These are phyloP conservation scores for Prosopis cineraria DNA, from an alignment of 306 rosid genomes.

Conservation along the genomic window DNA sequence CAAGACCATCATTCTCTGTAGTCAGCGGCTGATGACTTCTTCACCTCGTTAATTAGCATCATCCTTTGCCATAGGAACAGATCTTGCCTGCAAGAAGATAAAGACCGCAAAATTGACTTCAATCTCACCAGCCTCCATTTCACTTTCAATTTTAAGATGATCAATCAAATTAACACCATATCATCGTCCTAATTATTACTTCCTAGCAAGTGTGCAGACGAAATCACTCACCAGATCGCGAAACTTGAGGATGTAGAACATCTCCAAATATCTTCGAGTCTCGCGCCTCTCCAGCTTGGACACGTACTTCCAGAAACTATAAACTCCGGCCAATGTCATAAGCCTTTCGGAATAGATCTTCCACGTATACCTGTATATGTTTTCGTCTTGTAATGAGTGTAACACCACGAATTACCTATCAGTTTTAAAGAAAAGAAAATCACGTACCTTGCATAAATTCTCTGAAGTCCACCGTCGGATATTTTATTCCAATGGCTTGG, in stretches of 20 bases:
- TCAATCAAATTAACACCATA: neutral
- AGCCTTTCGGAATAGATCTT: slow-evolving; percentile 66
- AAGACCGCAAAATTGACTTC: neutral
- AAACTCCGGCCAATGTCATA: slow-evolving; percentile 69
- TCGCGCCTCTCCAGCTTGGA: slow-evolving; percentile 67
- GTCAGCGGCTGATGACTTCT: neutral
- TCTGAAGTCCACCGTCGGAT: slow-evolving; percentile 58
- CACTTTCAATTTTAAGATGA: neutral
- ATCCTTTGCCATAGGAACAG: slow-evolving; percentile 52
- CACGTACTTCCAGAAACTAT: slow-evolving; percentile 70
- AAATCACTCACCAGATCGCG: slow-evolving; percentile 58
- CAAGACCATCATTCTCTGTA: neutral
- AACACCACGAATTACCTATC: neutral
- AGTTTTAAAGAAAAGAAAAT: neutral
- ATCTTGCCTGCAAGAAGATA: slow-evolving; percentile 43
- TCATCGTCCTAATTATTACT: neutral
- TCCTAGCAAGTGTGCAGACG: neutral
- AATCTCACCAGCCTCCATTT: neutral
- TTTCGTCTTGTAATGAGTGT: neutral
- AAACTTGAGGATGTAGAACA: slow-evolving; percentile 73
- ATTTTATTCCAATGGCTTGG: slow-evolving; percentile 53
- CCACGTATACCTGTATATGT: slow-evolving; percentile 59
- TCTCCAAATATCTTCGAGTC: slow-evolving; percentile 63
- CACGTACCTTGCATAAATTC: slow-evolving; percentile 55
- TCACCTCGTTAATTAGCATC: slow-evolving; percentile 23